Evolutionary conservation across 768 basidiomycete species (phyloP).

Genomic region (Termitomyces sp.): DNA sequence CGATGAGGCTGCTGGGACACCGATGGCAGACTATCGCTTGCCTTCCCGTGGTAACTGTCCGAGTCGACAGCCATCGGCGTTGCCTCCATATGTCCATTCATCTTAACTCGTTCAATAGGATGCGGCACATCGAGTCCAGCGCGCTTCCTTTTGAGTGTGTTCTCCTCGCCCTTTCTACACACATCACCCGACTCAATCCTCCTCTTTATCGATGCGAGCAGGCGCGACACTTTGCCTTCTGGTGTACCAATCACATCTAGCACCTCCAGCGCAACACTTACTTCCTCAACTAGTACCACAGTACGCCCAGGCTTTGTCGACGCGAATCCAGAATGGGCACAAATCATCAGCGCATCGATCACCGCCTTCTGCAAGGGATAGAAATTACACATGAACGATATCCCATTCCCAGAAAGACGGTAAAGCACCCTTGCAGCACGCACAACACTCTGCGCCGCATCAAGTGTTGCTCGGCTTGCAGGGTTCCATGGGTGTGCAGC

Average conservation of each 20-base stretch:
- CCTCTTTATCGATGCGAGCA: constrained; percentile 21
- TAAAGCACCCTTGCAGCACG: constrained; percentile 43
- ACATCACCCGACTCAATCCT: constrained; percentile 17
- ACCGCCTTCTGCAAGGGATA: constrained; percentile 58
- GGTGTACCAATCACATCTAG: constrained; percentile 14
- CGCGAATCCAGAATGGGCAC: constrained; percentile 55
- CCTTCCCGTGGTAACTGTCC: background rate
- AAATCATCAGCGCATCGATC: constrained; percentile 62
- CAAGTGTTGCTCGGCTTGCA: constrained; percentile 52
- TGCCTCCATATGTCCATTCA: background rate
- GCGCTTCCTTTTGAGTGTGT: constrained; percentile 27
- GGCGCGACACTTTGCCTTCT: constrained; percentile 17
- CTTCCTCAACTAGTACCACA: constrained; percentile 20
- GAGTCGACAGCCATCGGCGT: background rate
- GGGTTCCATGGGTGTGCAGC: constrained; percentile 35
- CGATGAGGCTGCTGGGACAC: constrained; percentile 2
- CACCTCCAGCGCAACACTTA: constrained; percentile 20
- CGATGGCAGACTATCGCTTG: background rate
- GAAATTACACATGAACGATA: constrained; percentile 39
- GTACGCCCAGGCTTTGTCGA: constrained; percentile 23
- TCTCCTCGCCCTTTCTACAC: constrained; percentile 13
- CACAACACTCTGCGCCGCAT: constrained; percentile 63
- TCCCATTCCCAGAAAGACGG: constrained; percentile 19
- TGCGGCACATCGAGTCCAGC: constrained; percentile 10
- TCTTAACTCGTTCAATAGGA: background rate